Evolutionary conservation across 2,329 filamentous ascomycete genomes (phyloP).

Genomic region (Ophiocordyceps camponoti-saundersi): DNA sequence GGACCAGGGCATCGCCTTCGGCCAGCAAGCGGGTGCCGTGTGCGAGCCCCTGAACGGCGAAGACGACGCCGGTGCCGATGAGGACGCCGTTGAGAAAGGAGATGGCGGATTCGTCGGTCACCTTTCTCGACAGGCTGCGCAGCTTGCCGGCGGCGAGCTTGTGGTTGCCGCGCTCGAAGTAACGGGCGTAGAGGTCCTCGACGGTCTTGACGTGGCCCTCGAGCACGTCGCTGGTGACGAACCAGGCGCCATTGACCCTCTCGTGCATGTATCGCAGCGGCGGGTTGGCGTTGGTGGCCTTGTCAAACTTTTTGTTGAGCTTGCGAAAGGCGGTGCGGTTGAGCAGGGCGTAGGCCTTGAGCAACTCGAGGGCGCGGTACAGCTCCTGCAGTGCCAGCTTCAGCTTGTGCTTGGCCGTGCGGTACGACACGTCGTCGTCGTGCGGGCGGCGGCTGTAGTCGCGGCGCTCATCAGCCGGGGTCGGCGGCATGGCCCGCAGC

Average conservation of each 20-base stretch:
- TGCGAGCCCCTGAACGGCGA: slow-evolving; percentile 47
- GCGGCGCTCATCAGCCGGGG: slow-evolving; percentile 21
- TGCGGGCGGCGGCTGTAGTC: slow-evolving; percentile 34
- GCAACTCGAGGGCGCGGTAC: slow-evolving; percentile 75
- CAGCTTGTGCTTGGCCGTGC: slow-evolving; percentile 76
- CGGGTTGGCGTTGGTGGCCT: slow-evolving; percentile 63
- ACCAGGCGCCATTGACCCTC: slow-evolving; percentile 79
- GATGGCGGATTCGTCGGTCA: slow-evolving; percentile 35
- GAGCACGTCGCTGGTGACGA: slow-evolving; percentile 74
- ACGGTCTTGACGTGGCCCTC: slow-evolving; percentile 66
- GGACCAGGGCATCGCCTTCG: slow-evolving; percentile 27
- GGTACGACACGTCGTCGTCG: slow-evolving; percentile 53
- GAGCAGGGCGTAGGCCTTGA: slow-evolving; percentile 79
- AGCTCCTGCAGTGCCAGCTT: slow-evolving; percentile 86
- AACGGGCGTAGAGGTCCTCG: slow-evolving; percentile 84
- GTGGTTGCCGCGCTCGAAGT: slow-evolving; percentile 85
- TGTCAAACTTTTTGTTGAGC: slow-evolving; percentile 98
- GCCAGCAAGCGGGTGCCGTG: slow-evolving; percentile 38
- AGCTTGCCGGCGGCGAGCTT: slow-evolving; percentile 84
- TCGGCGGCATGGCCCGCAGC: slow-evolving; percentile 34
- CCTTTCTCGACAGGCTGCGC: slow-evolving; percentile 49
- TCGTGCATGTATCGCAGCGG: slow-evolving; percentile 73
- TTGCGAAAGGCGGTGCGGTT: slow-evolving; percentile 93
- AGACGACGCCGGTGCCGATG: slow-evolving; percentile 50
- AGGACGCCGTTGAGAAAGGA: slow-evolving; percentile 47